These are phyloP conservation scores for Aureobasidium sp. DNA, from an alignment of 2,329 filamentous ascomycete species.

Conservation along the genomic window DNA sequence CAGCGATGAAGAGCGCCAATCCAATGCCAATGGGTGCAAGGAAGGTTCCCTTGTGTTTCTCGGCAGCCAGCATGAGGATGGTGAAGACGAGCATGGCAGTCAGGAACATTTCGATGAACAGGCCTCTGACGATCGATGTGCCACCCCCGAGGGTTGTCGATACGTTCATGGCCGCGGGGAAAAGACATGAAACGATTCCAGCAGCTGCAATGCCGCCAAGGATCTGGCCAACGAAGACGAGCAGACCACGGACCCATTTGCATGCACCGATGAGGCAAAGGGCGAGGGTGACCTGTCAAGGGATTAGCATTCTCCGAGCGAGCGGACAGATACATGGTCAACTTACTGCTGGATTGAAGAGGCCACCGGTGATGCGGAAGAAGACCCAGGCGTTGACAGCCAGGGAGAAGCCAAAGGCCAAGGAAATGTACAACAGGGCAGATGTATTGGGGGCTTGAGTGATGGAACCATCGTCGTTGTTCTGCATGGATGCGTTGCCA, in stretches of 20 bases:
- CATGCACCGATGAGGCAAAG: slow-evolving; percentile 40
- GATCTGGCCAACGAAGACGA: slow-evolving; percentile 39
- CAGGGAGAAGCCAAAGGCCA: slow-evolving; percentile 36
- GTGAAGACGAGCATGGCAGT: slow-evolving; percentile 42
- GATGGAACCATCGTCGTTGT: slow-evolving; percentile 17
- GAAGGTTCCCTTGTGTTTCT: slow-evolving; percentile 35
- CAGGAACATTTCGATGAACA: slow-evolving; percentile 44
- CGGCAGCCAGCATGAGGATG: slow-evolving; percentile 37
- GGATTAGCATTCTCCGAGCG: not conserved
- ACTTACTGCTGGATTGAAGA: slow-evolving; percentile 28
- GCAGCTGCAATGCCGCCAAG: slow-evolving; percentile 38
- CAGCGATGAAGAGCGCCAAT: slow-evolving; percentile 37
- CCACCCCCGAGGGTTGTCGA: slow-evolving; percentile 34
- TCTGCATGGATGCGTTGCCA: slow-evolving; percentile 12
- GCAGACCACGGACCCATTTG: slow-evolving; percentile 33
- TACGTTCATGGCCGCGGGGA: slow-evolving; percentile 38
- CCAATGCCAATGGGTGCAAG: slow-evolving; percentile 34
- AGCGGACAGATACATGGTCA: not conserved
- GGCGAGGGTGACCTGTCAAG: slow-evolving; percentile 36
- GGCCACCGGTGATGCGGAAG: slow-evolving; percentile 33
- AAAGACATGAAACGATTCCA: slow-evolving; percentile 35
- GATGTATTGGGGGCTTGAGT: slow-evolving; percentile 27
- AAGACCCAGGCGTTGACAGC: slow-evolving; percentile 39
- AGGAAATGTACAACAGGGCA: slow-evolving; percentile 30
- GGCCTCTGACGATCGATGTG: slow-evolving; percentile 36